Evolutionary conservation across 768 basidiomycete species (phyloP), one percentile per base, ranked within the genome.

Genomic region (Podaxis sp.): DNA sequence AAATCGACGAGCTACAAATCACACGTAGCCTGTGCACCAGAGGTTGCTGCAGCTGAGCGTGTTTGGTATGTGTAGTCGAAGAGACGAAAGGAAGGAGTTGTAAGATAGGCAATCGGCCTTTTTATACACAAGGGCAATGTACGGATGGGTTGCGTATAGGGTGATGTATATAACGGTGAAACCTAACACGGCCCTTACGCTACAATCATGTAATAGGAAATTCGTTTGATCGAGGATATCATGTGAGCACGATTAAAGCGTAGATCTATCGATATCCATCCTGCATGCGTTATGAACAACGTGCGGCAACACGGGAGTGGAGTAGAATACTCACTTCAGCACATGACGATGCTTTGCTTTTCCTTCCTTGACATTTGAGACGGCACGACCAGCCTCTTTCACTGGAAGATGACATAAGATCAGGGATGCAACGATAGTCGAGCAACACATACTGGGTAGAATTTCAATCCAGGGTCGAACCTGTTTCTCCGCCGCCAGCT

Each of bases 401-500:
- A 53, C 28, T 53, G 52, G 17, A 6, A 53, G 10, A 51, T 7
- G 6, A 2, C 41, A 44, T 44, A 2, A 44, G 41, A 3, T 6
- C 17, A 44, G n/a, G 6, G 28, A 44, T n/a, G 5, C 17, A 15
- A 15, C 41, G 17, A n/a, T 5, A 44, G 6, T 1, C 13, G 13
- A 15, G 13, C 6, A 4, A 15, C 41, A n/a, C 41, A n/a, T 60
- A 76, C 76, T 83, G 2, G 80, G 80, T 30, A 83, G 62, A 36
- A 82, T 71, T 58, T 77, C 73, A 58, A 75, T 76, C 77, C 80
- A 84, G 11, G 81, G 78, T 67, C 80, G 77, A 65, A 88, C 73
- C 1, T 76, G 74, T 71, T 87, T 83, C 65, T 83, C 76, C 5
- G 79, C 80, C 1, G 84, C 85, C 33, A 89, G 78, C 56, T 84